A percentile compares a stretch with the other conserved stretches of the same genome.
Conservation (phyloP, 1,139 yeast genomes). For the Pichia sp. region DNA sequence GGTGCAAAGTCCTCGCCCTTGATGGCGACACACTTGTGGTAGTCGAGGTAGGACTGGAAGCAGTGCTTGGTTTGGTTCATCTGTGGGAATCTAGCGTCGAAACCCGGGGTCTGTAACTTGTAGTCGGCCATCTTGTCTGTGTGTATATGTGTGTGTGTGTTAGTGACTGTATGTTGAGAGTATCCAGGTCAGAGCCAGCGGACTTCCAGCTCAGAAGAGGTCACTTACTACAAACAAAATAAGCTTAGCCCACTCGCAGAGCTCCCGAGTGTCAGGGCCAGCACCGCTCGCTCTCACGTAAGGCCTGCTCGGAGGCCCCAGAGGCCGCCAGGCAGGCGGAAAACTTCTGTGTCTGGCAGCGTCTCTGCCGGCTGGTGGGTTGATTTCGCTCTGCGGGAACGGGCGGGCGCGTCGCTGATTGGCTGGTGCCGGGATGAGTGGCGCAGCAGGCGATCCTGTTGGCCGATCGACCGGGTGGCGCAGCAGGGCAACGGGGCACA, state of each 20-base stretch:
- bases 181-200: too few relatives aligned
- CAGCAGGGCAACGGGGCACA: neutral
- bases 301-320: neutral
- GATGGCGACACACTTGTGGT: slow-evolving; percentile 93
- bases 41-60: slow-evolving; percentile 96
- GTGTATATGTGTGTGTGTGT: neutral
- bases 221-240: neutral
- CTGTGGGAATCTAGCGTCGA: slow-evolving; percentile 93
- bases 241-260: neutral
- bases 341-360: too few relatives aligned
- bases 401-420: neutral
- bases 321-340: too few relatives aligned
- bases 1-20: slow-evolving; percentile 99
- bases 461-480: neutral
- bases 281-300: neutral
- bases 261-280: neutral
- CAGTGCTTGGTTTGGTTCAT: slow-evolving; percentile 97
- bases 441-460: too few relatives aligned
- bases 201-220: too few relatives aligned
- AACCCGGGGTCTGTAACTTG: slow-evolving; percentile 73
- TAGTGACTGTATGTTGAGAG: too few relatives aligned
- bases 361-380: neutral
- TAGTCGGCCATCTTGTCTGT: slow-evolving; percentile 34
- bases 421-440: neutral
- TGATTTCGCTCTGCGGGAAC: neutral